Conservation (phyloP, 2,329 filamentous ascomycete species). For the Thermochaetoides dissita region DNA sequence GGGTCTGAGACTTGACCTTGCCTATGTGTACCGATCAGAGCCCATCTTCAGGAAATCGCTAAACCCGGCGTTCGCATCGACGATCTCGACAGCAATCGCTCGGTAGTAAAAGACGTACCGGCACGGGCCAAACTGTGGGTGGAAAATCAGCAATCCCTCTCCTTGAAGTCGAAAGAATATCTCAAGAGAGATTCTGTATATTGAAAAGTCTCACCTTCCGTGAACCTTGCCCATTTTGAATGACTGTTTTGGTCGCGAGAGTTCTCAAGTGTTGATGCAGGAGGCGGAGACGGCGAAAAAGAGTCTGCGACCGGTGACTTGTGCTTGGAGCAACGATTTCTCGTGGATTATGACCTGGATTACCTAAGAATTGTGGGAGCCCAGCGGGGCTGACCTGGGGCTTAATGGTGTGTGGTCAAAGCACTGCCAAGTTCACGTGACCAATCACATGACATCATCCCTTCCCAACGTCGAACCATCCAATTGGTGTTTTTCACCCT, state of each 20-base stretch:
- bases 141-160: constrained; percentile 5
- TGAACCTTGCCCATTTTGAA: constrained; percentile 19
- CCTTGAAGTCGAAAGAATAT: no score
- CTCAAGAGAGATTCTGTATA: background rate
- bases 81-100: constrained; percentile 1
- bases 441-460: background rate
- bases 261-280: constrained; percentile 8
- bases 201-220: constrained; percentile 13
- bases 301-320: constrained; percentile 7
- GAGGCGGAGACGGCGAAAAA: constrained; percentile 3
- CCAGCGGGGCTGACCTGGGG: constrained; percentile 14
- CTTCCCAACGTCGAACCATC: no score
- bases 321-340: constrained; percentile 9
- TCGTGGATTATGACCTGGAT: constrained; percentile 11
- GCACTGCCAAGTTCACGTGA: background rate
- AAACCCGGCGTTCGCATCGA: constrained; percentile 3
- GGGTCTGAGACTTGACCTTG: constrained; percentile 96
- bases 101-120: constrained; percentile 11
- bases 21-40: constrained; percentile 29
- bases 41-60: background rate
- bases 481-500: no score
- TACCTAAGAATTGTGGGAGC: constrained; percentile 16
- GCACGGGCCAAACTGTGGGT: constrained; percentile 17
- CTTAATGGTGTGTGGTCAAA: background rate
- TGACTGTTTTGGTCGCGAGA: constrained; percentile 9